phyloP scores from a whole-genome alignment of 2,329 filamentous ascomycete genomes.

The Leptographium galeiforme region DNA sequence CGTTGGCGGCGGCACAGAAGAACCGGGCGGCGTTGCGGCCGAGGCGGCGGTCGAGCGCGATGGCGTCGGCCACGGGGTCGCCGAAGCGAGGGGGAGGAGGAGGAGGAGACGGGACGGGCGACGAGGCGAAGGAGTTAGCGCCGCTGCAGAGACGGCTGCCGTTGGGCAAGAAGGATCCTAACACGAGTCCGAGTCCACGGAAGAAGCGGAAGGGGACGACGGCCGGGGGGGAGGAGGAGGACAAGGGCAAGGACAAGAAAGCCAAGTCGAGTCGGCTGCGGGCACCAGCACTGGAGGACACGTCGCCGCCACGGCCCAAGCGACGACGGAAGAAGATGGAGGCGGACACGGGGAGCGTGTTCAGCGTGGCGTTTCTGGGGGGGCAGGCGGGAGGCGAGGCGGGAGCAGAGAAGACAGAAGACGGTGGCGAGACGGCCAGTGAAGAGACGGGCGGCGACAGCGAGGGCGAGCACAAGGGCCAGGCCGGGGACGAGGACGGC shows the following conservation, averaged over 20 bases:
- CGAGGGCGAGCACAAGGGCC: neutral
- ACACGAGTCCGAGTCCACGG: constrained; percentile 22
- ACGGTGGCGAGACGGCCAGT: no score
- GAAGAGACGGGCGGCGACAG: neutral
- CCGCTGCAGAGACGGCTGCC: constrained; percentile 14
- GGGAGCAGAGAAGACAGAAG: constrained; percentile 12
- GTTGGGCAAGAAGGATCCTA: constrained; percentile 21
- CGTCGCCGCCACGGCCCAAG: constrained; percentile 15
- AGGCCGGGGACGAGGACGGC: neutral
- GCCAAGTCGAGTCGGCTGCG: constrained; percentile 10
- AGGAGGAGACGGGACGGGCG: neutral
- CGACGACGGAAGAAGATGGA: constrained; percentile 18
- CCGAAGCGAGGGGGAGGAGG: constrained; percentile 4
- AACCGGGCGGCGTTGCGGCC: constrained; percentile 1
- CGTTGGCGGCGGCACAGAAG: neutral
- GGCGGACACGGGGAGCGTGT: constrained; percentile 14
- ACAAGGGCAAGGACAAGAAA: constrained; percentile 5
- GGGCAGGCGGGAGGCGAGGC: neutral
- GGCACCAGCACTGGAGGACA: constrained; percentile 15
- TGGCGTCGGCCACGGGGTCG: constrained; percentile 17
- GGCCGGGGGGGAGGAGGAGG: neutral
- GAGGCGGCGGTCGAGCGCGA: constrained; percentile 17
- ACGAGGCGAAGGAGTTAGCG: neutral
- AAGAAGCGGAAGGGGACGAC: constrained; percentile 23
- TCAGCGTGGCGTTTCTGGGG: constrained; percentile 14